A percentile compares a stretch with the other conserved stretches of the same genome.
These are phyloP conservation scores for Fonsecaea monophora DNA, from an alignment of 2,329 filamentous ascomycete species.

Conservation along the genomic window DNA sequence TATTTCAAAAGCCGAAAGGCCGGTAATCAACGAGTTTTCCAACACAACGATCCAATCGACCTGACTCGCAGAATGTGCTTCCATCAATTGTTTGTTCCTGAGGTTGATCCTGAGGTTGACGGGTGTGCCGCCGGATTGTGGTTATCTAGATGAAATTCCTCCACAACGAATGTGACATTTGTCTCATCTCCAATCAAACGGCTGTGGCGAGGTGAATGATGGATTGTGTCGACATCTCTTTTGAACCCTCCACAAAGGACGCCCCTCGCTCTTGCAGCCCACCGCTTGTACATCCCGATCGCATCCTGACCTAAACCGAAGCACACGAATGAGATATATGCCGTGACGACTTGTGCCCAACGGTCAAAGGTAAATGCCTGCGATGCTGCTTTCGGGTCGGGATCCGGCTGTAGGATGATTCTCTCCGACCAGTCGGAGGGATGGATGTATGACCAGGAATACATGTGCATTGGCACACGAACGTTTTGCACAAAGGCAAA, in stretches of 20 bases:
- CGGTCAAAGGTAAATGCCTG: conserved; percentile 60
- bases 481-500: conserved; percentile 59
- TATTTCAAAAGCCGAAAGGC: neutral
- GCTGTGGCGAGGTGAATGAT: neutral
- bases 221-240: neutral
- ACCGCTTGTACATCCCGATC: conserved; percentile 59
- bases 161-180: neutral
- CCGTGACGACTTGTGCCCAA: conserved; percentile 63
- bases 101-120: neutral
- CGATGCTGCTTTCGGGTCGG: conserved; percentile 52
- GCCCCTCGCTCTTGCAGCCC: conserved; percentile 44
- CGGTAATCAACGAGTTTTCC: neutral
- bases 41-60: neutral
- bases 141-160: neutral
- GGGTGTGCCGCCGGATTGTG: neutral
- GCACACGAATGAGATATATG: conserved; percentile 65
- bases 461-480: conserved; percentile 50
- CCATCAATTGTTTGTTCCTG: neutral
- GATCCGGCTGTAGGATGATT: conserved; percentile 57
- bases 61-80: neutral
- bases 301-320: conserved; percentile 71
- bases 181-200: neutral
- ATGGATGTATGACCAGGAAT: conserved; percentile 63
- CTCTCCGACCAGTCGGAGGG: conserved; percentile 55
- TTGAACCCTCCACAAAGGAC: neutral